Base-by-base conservation (phyloP, 441 rosid species). In the Croton laevigatus region DNA sequence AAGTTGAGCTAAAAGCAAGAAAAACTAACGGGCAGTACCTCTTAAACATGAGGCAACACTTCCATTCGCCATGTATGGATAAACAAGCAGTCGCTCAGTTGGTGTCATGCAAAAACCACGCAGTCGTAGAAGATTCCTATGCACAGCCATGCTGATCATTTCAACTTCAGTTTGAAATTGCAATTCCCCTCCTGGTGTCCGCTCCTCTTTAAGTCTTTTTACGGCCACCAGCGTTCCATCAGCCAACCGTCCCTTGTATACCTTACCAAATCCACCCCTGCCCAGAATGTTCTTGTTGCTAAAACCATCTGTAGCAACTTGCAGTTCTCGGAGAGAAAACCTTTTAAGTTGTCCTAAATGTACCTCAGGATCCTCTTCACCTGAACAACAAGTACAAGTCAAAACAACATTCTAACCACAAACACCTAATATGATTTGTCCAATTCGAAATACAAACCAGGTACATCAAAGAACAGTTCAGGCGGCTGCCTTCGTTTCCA, bases 1-100 rank as follows among this genome's bases (percentile, higher is more conserved):
- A 45, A 53, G 22, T 42, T 22, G 6, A 63, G 44, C 70, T 45
- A 72, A 57, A 8, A 8, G 13, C 34, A 64, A 58, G 37, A 54
- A 20, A 19, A 52, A 63, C n/a, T n/a, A n/a, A n/a, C n/a, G n/a
- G n/a, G 27, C 49, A 62, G 5, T 78, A 93, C 98, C 98, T 87
- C 98, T 81, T 59, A 93, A 80, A 69, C 94, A 87, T 19, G 98
- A 93, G 46, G 98, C 97, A 27, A 93, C 96, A 64, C 96, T 89
- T 80, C 98, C 98, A 64, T 93, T 93, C 65, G 93, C 96, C 98
- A 93, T 93, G 86, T 86, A 93, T 22, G 98, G 98, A 73, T 93
- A 91, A 63, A 93, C 98, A 73, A 93, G 96, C 66, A 93, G 76
- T 38, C 96, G 79, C 76, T 93, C 97, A 4, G 96, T 87, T 3